Percentiles rank a stretch among this genome's conserved stretches.
These are phyloP conservation scores for Vaccinium myrtillus DNA, from an alignment of 148 eudicot genomes.

Conservation along the genomic window DNA sequence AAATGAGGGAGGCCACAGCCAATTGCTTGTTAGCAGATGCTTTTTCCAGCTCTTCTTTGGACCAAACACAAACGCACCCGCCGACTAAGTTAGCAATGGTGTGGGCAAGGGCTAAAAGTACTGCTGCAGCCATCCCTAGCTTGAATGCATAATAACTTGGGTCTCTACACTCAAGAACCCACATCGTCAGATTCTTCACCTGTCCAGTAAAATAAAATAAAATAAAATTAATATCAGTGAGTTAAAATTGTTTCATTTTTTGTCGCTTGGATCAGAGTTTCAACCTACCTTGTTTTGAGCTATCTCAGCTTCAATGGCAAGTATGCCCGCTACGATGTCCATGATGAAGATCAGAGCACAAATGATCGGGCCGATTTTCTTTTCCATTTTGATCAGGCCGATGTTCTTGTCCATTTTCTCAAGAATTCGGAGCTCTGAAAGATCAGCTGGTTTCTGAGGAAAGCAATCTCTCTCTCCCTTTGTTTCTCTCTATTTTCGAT, in stretches of 20 bases:
- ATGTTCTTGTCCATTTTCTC: conserved; percentile 37
- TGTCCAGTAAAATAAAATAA: conserved; percentile 17
- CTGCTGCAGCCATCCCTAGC: conserved; percentile 73
- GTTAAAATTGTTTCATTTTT: not conserved
- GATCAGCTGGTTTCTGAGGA: not conserved
- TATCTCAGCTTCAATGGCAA: conserved; percentile 80
- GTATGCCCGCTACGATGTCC: conserved; percentile 78
- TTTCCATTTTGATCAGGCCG: conserved; percentile 43
- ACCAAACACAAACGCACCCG: conserved; percentile 71
- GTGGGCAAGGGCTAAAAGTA: conserved; percentile 66
- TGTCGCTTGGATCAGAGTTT: not conserved
- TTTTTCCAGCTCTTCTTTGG: conserved; percentile 55
- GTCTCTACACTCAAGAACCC: conserved; percentile 74
- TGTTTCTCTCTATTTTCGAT: not conserved
- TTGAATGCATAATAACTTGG: conserved; percentile 83
- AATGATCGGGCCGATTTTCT: conserved; percentile 40
- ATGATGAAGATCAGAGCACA: conserved; percentile 63
- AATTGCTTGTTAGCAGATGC: conserved; percentile 67
- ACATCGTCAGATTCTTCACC: conserved; percentile 48
- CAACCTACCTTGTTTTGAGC: conserved; percentile 44
- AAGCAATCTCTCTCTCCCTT: not conserved
- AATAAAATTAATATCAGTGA: too few relatives aligned
- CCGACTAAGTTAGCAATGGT: conserved; percentile 59
- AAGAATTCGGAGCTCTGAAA: conserved; percentile 8
- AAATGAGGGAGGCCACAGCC: conserved; percentile 63